Percentiles rank a stretch among this genome's conserved stretches.
These are phyloP conservation scores for Balakata baccata DNA, from an alignment of 345 rosid genomes.

Conservation along the genomic window DNA sequence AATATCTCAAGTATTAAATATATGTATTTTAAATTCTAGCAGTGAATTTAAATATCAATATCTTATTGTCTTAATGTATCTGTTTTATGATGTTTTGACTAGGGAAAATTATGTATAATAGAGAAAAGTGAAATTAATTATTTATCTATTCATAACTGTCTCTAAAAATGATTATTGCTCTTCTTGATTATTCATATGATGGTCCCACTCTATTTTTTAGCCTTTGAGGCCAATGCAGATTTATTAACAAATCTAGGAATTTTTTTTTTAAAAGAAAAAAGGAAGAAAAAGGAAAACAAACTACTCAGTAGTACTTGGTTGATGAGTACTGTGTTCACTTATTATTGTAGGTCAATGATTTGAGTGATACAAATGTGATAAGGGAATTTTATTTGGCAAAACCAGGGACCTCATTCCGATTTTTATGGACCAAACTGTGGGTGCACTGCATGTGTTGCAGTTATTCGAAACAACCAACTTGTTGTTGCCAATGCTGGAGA, in stretches of 20 bases:
- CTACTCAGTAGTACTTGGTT: not conserved
- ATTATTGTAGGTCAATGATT: not conserved
- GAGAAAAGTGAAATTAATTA: not conserved
- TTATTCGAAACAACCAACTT: conserved; percentile 60
- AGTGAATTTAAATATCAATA: not conserved
- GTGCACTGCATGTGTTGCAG: conserved; percentile 83
- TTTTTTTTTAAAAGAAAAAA: not conserved
- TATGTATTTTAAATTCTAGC: not conserved
- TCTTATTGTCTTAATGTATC: too few species aligned
- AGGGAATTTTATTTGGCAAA: not conserved
- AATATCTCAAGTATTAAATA: not conserved
- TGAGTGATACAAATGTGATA: conserved; percentile 6
- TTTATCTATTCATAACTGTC: not conserved
- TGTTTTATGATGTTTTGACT: too few species aligned
- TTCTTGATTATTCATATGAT: not conserved
- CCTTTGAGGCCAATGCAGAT: not conserved
- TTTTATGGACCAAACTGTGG: conserved; percentile 85
- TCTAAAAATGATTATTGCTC: not conserved
- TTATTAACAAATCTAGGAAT: not conserved
- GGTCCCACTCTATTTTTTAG: not conserved
- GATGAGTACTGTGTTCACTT: not conserved
- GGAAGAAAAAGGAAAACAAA: too few species aligned
- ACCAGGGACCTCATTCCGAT: conserved; percentile 92
- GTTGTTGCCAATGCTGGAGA: conserved; percentile 95
- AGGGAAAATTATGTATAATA: not conserved